Base-by-base conservation (phyloP, 768 basidiomycete species). In the Solioccasus polychromus region DNA sequence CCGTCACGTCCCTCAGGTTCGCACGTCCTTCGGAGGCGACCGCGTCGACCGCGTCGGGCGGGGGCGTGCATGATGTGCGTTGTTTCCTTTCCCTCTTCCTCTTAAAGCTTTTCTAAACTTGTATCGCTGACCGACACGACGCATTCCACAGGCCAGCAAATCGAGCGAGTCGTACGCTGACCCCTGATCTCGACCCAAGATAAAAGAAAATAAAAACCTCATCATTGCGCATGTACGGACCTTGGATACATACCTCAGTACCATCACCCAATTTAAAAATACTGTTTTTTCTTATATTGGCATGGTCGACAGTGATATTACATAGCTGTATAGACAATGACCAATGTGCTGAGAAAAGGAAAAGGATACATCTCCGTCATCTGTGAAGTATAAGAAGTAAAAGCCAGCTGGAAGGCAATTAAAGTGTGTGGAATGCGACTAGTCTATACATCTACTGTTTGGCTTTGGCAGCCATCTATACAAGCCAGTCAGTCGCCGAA, bases 401-500 rank as follows among this genome's bases (percentile, higher is more conserved):
- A 25, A 44, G 22, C 5, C 30, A 11, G 30, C 11, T 11, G 11
- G 14, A 31, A 15, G 11, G 30, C 7, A 15, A 30, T 30, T 2
- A 35, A 36, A 31, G 46, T 51, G 42, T 20, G 47, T 42, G 14
- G 8, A 32, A 23, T 41, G 37, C 37, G 22, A 40, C 39, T 35
- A 35, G 25, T 55, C 50, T 52, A 58, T 45, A 32, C 48, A 23
- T 61, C 55, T 61, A 69, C 35, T 65, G 60, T 63, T 77, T 83
- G 36, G 82, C 81, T 67, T 76, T 79, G 50, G 80, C 72, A 50
- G 83, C 84, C 84, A 85, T 86, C 82, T 83, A 54, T 12, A 25
- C 20, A 12, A 24, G 8, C 4, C 9, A 39, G 35, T 59, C 34
- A 49, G 38, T 10, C 14, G 14, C 8, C 18, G 3, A 39, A 11